Evolutionary conservation across 2,329 filamentous ascomycete genomes (phyloP).

Genomic region (Colletotrichum scovillei): DNA sequence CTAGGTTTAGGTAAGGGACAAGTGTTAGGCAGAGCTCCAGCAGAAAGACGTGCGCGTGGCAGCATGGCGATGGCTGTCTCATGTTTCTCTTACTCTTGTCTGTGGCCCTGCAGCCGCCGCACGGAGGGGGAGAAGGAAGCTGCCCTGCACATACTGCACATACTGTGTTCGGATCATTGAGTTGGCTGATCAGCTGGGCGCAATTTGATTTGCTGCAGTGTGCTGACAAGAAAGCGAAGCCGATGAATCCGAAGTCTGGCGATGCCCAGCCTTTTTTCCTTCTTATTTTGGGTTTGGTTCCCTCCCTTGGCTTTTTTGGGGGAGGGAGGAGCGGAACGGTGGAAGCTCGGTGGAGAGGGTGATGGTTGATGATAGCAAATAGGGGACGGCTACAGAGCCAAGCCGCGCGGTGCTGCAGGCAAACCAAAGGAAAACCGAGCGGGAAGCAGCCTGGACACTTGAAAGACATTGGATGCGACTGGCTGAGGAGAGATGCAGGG

Average conservation of each 20-base stretch:
- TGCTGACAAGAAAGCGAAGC: slow-evolving; percentile 8
- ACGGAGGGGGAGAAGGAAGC: not conserved
- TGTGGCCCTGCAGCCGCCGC: not conserved
- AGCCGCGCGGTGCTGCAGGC: not conserved
- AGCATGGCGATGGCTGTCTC: not conserved
- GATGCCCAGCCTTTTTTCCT: slow-evolving; percentile 13
- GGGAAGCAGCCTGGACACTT: not conserved
- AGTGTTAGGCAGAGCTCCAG: not conserved
- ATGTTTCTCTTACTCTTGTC: not conserved
- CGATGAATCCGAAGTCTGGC: slow-evolving; percentile 18
- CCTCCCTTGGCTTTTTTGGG: slow-evolving; percentile 27
- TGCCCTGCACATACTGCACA: too few relatives aligned
- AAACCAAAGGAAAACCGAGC: not conserved
- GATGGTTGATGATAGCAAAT: slow-evolving; percentile 4
- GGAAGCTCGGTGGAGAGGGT: slow-evolving; percentile 14
- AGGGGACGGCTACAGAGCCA: slow-evolving; percentile 1
- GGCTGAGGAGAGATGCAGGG: slow-evolving; percentile 7
- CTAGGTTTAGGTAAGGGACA: not conserved
- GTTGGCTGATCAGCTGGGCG: not conserved
- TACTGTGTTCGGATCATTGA: too few relatives aligned
- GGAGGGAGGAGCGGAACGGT: slow-evolving; percentile 33
- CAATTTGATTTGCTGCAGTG: not conserved
- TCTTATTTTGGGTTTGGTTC: slow-evolving; percentile 14
- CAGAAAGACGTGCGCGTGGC: not conserved
- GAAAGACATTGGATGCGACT: not conserved